These are phyloP conservation scores for Penicillium simplicissimum DNA, from an alignment of 495 filamentous ascomycete species.

Conservation along the genomic window DNA sequence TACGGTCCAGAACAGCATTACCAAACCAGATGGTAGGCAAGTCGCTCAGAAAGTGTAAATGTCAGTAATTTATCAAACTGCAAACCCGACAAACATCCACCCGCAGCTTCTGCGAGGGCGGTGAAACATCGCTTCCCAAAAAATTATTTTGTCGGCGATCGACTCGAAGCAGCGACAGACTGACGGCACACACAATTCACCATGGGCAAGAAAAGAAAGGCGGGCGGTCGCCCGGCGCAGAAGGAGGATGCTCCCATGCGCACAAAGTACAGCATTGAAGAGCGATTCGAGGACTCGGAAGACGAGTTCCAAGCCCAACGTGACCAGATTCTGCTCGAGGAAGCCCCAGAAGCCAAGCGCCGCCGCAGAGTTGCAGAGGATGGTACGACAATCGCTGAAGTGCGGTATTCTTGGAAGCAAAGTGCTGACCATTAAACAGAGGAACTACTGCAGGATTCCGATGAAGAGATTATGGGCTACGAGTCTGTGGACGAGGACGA, in stretches of 20 bases:
- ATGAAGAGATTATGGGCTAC: conserved; percentile 83
- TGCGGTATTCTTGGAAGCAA: neutral
- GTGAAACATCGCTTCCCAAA: conserved; percentile 36
- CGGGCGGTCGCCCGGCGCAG: conserved; percentile 51
- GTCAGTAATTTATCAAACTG: conserved; percentile 13
- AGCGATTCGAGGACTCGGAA: conserved; percentile 86
- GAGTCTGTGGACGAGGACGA: conserved; percentile 52
- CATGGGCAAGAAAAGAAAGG: conserved; percentile 86
- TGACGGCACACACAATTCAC: conserved; percentile 17
- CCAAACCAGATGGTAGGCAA: conserved; percentile 6
- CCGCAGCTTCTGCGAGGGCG: conserved; percentile 26
- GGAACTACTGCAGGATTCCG: conserved; percentile 66
- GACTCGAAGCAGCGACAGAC: conserved; percentile 2
- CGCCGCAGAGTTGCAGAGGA: conserved; percentile 64
- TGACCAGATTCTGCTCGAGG: conserved; percentile 83
- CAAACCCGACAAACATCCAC: conserved; percentile 26
- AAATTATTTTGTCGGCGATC: conserved; percentile 40
- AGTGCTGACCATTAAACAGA: conserved; percentile 43
- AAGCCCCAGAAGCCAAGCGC: conserved; percentile 75
- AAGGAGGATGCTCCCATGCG: conserved; percentile 45
- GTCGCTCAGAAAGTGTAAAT: neutral
- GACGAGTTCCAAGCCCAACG: conserved; percentile 86
- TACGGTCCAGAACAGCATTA: conserved; percentile 4
- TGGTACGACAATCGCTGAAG: conserved; percentile 41
- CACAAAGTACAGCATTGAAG: conserved; percentile 59